Base-by-base conservation (phyloP, 768 basidiomycete species). In the Cystobasidium ongulense region DNA sequence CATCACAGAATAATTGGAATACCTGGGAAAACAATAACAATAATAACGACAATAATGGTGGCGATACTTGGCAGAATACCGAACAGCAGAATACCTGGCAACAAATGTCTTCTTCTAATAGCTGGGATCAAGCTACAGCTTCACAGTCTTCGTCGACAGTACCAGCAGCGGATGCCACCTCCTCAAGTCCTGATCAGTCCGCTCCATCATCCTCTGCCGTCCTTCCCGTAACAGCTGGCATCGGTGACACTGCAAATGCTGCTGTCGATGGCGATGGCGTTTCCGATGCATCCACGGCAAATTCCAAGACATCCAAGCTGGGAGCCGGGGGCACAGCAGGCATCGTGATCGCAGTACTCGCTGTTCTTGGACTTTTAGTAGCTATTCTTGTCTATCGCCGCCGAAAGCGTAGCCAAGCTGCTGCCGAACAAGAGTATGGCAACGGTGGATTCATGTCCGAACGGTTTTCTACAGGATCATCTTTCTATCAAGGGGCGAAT, bases 271-370 rank as follows among this genome's bases (percentile, higher is more conserved):
- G 29, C 15, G 25, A 59, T 59, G 29, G 25, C 33, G 57, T 35
- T 59, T 59, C 57, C 15, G 46, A 50, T 17, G 46, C 46, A 17
- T 50, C 46, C 18, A 50, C 46, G 46, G n/a, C 46, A 27, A 15
- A 15, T 35, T 59, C 57, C 27, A 59, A 59, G 33, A 27, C 57
- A 29, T 64, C 63, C 7, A 36, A 36, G 23, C 39, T 68, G 15
- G 38, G 23, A 4, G 46, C 43, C 15, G 66, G 66, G 10, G 66
- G 41, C 5, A 68, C 27, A 15, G 66, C 66, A 23, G 66, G 66
- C 27, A 68, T 68, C 27, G 66, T 53, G 15, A 36, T 68, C 1
- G 50, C 66, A 25, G 17, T 43, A 2, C 39, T 68, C 3, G 41
- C 35, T 11, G 39, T 53, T 17, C 10, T 68, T 3, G 66, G 46